These are phyloP conservation scores for Lepidium aucheri DNA, from an alignment of 345 rosid species.

Conservation along the genomic window DNA sequence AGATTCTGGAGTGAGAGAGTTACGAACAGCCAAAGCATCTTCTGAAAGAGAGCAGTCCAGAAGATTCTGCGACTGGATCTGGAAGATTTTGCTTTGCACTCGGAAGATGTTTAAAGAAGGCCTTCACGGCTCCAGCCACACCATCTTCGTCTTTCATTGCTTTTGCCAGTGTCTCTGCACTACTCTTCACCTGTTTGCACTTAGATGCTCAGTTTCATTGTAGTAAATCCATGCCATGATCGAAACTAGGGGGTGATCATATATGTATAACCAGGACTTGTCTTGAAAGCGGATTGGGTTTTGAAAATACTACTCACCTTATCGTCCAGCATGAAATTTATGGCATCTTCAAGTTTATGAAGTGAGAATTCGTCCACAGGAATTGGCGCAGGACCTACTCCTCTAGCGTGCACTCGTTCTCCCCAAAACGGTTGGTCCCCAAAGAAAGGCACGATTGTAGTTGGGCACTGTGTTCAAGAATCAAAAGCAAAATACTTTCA, in stretches of 20 bases:
- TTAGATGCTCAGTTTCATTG: conserved; percentile 11
- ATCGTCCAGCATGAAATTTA: conserved; percentile 58
- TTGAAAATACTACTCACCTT: conserved; percentile 31
- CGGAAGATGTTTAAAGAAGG: conserved; percentile 86
- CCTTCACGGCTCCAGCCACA: conserved; percentile 88
- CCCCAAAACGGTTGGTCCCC: conserved; percentile 99
- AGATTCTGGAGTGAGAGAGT: neutral
- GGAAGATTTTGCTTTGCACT: conserved; percentile 17
- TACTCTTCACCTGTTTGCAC: conserved; percentile 63
- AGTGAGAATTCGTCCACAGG: conserved; percentile 87
- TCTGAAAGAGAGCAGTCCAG: conserved; percentile 40
- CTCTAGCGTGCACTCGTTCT: conserved; percentile 77
- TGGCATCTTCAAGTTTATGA: conserved; percentile 65
- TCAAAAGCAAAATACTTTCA: neutral
- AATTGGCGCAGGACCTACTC: conserved; percentile 89
- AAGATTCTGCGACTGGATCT: conserved; percentile 28
- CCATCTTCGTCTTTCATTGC: conserved; percentile 96
- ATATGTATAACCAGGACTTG: neutral
- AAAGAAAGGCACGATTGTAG: conserved; percentile 90
- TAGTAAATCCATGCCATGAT: neutral
- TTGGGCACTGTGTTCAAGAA: conserved; percentile 64
- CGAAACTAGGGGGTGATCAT: neutral
- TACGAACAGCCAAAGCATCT: conserved; percentile 84
- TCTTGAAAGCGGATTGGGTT: neutral
- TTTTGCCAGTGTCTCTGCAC: conserved; percentile 74